These are phyloP conservation scores for Acrodontium crateriforme DNA, from an alignment of 2,329 filamentous ascomycete species.

Conservation along the genomic window DNA sequence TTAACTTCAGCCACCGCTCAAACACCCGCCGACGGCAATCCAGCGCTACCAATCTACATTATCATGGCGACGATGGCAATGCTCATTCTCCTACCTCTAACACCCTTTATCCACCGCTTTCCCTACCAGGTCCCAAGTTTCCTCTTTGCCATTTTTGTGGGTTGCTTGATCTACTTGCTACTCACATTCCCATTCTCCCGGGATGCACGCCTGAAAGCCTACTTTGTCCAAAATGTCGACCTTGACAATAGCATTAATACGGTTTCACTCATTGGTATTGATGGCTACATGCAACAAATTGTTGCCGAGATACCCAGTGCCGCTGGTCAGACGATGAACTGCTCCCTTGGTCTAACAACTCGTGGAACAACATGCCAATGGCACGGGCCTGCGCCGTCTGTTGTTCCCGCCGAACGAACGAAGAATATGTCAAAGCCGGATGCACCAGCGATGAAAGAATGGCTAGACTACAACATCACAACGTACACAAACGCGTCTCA, in stretches of 20 bases:
- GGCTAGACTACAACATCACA: slow-evolving; percentile 54
- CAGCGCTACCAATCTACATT: slow-evolving; percentile 57
- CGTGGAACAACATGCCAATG: slow-evolving; percentile 70
- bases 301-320: slow-evolving; percentile 58
- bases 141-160: slow-evolving; percentile 57
- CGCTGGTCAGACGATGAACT: slow-evolving; percentile 39
- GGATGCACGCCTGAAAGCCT: slow-evolving; percentile 68
- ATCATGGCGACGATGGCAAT: slow-evolving; percentile 53
- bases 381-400: slow-evolving; percentile 51
- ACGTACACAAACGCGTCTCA: slow-evolving; percentile 24
- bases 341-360: slow-evolving; percentile 33
- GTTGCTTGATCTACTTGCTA: slow-evolving; percentile 74
- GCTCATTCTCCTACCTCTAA: slow-evolving; percentile 58
- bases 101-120: slow-evolving; percentile 77
- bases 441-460: slow-evolving; percentile 28
- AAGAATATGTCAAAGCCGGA: slow-evolving; percentile 6
- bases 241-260: slow-evolving; percentile 55
- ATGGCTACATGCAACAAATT: slow-evolving; percentile 52
- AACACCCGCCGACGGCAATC: slow-evolving; percentile 71
- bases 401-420: slow-evolving; percentile 31
- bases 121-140: slow-evolving; percentile 71
- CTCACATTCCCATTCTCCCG: slow-evolving; percentile 77
- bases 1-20: slow-evolving; percentile 60
- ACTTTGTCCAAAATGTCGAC: slow-evolving; percentile 70
- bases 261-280: slow-evolving; percentile 55